Percentiles rank a stretch among this genome's conserved stretches.
Conservation (phyloP, 2,329 filamentous ascomycete genomes). For the Fusarium zealandicum region DNA sequence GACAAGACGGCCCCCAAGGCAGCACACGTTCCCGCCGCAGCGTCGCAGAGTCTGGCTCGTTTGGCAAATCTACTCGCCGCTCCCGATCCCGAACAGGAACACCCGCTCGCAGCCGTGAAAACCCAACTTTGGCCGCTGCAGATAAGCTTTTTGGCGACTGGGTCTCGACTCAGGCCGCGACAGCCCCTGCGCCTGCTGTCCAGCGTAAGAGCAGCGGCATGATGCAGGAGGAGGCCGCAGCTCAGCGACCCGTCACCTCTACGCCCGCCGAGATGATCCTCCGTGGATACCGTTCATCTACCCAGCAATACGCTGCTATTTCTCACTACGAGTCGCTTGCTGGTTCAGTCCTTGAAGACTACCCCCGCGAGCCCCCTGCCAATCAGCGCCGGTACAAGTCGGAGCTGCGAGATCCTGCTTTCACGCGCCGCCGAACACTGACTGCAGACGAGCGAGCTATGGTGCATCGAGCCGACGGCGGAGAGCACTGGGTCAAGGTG, state of each 20-base stretch:
- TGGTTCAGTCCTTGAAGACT: conserved; percentile 90
- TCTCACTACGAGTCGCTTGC: conserved; percentile 88
- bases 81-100: conserved; percentile 69
- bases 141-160: conserved; percentile 69
- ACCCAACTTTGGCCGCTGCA: conserved; percentile 67
- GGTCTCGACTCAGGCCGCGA: conserved; percentile 56
- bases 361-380: conserved; percentile 81
- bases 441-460: conserved; percentile 77
- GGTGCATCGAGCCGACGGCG: conserved; percentile 82
- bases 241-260: conserved; percentile 47
- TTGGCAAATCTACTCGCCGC: conserved; percentile 70
- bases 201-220: conserved; percentile 49
- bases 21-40: conserved; percentile 59
- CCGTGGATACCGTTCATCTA: conserved; percentile 74
- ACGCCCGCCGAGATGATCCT: conserved; percentile 78
- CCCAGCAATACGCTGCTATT: conserved; percentile 84
- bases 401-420: conserved; percentile 75
- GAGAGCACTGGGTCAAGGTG: conserved; percentile 90
- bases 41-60: conserved; percentile 68
- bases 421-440: conserved; percentile 69
- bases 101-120: conserved; percentile 62
- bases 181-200: conserved; percentile 38
- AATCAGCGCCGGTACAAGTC: conserved; percentile 75
- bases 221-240: conserved; percentile 51
- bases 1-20: conserved; percentile 60